These are phyloP conservation scores for Anisodus acutangulus DNA, from an alignment of 257 asterid genomes.

Conservation along the genomic window DNA sequence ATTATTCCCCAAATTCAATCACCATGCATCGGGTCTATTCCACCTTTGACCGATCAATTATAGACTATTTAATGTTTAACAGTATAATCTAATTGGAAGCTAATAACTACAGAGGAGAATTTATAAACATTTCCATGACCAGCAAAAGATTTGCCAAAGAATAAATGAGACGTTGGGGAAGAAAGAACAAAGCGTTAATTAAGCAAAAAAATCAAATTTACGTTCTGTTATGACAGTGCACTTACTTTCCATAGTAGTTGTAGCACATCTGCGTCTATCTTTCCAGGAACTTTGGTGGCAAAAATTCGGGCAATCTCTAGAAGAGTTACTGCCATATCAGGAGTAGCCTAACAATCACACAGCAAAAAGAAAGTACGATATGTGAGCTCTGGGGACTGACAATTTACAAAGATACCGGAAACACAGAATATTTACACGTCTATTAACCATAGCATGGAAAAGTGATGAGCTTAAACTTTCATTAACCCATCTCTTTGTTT, in stretches of 20 bases:
- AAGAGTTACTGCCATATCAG: constrained; percentile 99
- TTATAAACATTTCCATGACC: not conserved
- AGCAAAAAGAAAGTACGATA: constrained; percentile 34
- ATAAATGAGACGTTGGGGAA: not conserved
- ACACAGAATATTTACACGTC: not conserved
- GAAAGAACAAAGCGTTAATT: constrained; percentile 6
- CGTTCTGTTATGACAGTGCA: constrained; percentile 27
- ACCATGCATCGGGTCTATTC: too few species aligned
- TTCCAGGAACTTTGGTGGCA: constrained; percentile 99
- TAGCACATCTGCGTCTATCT: constrained; percentile 98
- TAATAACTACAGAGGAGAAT: constrained; percentile 18
- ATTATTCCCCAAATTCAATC: too few species aligned
- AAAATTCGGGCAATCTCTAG: constrained; percentile 96
- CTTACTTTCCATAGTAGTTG: constrained; percentile 98
- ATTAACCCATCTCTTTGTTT: constrained; percentile 15
- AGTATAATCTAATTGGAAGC: constrained; percentile 14
- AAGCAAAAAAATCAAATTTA: constrained; percentile 32
- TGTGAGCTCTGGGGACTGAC: not conserved
- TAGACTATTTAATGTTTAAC: not conserved
- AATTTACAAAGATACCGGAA: not conserved
- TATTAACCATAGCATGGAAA: not conserved
- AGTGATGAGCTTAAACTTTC: not conserved
- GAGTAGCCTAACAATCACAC: constrained; percentile 77
- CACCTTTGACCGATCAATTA: not conserved
- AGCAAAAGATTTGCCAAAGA: not conserved